phyloP scores from a whole-genome alignment of 352 stramenopile genomes.

The Phytophthora colocasiae region DNA sequence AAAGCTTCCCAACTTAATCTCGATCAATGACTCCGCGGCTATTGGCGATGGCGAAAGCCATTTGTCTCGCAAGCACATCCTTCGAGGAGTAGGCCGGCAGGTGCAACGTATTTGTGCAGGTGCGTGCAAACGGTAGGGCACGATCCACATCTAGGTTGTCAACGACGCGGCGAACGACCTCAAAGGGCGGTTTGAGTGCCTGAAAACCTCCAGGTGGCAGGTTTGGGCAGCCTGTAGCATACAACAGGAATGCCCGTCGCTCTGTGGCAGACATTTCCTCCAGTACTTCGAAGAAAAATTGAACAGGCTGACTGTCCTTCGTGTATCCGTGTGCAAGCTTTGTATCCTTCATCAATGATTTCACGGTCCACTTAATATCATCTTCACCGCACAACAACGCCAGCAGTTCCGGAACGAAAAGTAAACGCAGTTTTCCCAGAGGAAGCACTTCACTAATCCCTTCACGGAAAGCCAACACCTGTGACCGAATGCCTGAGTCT shows the following conservation, averaged over 20 bases:
- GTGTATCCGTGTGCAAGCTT: conserved; percentile 88
- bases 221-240: conserved; percentile 86
- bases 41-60: conserved; percentile 80
- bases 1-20: conserved; percentile 46
- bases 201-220: conserved; percentile 75
- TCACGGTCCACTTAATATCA: conserved; percentile 74
- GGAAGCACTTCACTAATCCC: conserved; percentile 79
- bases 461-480: conserved; percentile 81
- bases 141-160: conserved; percentile 76
- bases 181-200: conserved; percentile 74
- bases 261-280: conserved; percentile 68
- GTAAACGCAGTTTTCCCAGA: conserved; percentile 69
- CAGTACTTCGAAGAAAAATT: conserved; percentile 75
- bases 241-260: conserved; percentile 79
- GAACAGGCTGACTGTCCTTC: conserved; percentile 69
- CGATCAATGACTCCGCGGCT: conserved; percentile 87
- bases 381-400: conserved; percentile 74
- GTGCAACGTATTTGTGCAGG: conserved; percentile 88
- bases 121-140: conserved; percentile 82
- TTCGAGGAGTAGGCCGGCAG: conserved; percentile 85
- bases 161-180: conserved; percentile 84
- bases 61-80: conserved; percentile 60
- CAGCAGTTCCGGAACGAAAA: conserved; percentile 75
- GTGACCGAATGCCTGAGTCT: conserved; percentile 57
- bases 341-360: conserved; percentile 70